Conservation (phyloP, 371 early-diverging fungal genomes). For the Mortierella sp. region DNA sequence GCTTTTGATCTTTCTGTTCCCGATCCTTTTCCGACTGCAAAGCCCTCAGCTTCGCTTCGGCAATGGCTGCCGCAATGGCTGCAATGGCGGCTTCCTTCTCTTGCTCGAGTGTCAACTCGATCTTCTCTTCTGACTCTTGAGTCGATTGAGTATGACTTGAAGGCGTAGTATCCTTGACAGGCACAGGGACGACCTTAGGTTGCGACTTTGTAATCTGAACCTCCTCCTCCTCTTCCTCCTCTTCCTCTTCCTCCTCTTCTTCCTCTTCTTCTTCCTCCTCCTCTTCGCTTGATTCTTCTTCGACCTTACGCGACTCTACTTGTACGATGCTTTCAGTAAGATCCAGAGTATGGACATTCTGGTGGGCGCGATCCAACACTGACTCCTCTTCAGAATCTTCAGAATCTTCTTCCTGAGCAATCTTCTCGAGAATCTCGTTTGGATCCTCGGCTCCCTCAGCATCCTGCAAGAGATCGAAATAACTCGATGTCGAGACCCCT, state of each 20-base stretch:
- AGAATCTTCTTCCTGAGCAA: constrained; percentile 15
- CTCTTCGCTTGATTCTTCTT: constrained; percentile 4
- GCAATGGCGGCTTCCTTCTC: no score
- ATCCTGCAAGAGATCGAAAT: constrained; percentile 47
- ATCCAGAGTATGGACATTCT: no score
- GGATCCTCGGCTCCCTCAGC: constrained; percentile 46
- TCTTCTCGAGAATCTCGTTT: constrained; percentile 28
- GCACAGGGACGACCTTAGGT: no score
- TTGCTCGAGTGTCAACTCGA: no score
- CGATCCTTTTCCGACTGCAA: constrained; percentile 11
- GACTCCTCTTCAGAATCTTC: background rate
- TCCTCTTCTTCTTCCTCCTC: constrained; percentile 16
- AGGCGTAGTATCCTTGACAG: no score
- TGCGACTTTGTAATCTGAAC: no score
- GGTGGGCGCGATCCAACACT: background rate
- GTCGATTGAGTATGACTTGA: no score
- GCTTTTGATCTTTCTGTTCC: constrained; percentile 11
- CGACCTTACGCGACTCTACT: background rate
- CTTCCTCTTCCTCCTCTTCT: constrained; percentile 23
- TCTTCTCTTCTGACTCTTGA: no score
- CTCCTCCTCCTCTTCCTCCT: no score
- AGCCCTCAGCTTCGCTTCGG: constrained; percentile 7
- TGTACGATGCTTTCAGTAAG: background rate
- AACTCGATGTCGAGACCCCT: constrained; percentile 51
- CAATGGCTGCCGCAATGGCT: background rate